Conservation (phyloP, 1,284 basidiomycete genomes). For the Puccinia horiana region DNA sequence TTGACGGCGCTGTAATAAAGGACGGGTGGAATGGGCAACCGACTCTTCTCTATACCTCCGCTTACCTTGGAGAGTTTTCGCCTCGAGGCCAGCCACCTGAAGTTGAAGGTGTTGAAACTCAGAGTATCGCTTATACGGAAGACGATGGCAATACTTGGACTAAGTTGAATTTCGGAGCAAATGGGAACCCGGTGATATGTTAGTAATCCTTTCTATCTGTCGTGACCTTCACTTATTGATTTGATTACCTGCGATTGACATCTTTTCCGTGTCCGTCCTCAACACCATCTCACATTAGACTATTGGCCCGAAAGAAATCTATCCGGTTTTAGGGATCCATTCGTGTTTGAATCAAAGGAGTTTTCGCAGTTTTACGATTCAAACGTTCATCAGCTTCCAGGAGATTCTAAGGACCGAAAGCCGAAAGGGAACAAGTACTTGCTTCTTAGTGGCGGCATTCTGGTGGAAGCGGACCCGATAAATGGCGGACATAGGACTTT, state of each 20-base stretch:
- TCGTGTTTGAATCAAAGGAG: conserved; percentile 52
- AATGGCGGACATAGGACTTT: conserved; percentile 51
- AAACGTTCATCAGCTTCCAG: conserved; percentile 14
- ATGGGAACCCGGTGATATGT: conserved; percentile 53
- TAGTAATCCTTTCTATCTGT: too few species aligned
- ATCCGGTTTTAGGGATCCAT: conserved; percentile 54
- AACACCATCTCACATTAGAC: conserved; percentile 8
- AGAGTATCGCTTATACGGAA: conserved; percentile 53
- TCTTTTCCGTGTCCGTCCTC: too few species aligned
- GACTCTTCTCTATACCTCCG: conserved; percentile 53
- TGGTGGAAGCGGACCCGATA: conserved; percentile 33
- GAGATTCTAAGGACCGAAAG: conserved; percentile 5
- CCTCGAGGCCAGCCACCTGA: conserved; percentile 50
- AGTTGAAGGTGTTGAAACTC: conserved; percentile 53
- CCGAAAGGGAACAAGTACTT: conserved; percentile 50
- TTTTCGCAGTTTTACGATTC: conserved; percentile 49
- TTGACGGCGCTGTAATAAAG: conserved; percentile 53
- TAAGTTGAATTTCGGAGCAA: conserved; percentile 51
- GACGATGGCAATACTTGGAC: conserved; percentile 54
- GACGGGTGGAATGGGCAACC: conserved; percentile 52
- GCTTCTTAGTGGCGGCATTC: conserved; percentile 53
- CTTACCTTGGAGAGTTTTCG: conserved; percentile 51
- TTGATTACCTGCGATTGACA: too few species aligned
- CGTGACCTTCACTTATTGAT: too few species aligned
- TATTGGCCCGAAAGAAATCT: conserved; percentile 41